A percentile compares a stretch with the other conserved stretches of the same genome.
These are phyloP conservation scores for Boletus rex-veris DNA, from an alignment of 768 basidiomycete genomes.

Conservation along the genomic window DNA sequence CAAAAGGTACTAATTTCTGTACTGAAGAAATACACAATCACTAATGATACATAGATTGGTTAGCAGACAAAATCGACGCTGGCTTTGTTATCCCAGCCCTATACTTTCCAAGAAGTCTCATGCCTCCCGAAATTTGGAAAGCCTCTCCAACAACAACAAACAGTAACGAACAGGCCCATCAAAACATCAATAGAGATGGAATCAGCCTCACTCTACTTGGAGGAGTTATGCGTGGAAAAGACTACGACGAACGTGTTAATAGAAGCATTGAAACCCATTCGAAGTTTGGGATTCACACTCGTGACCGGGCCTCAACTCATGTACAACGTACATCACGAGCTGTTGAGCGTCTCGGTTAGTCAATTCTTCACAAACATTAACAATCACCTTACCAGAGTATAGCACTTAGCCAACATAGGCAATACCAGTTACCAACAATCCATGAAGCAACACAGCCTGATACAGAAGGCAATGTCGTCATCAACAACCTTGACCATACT, in stretches of 20 bases:
- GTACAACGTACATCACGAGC: background rate
- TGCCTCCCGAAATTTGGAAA: background rate
- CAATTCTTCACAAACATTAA: no score
- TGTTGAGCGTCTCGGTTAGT: background rate
- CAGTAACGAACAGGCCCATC: constrained; percentile 9
- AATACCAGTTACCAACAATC: no score
- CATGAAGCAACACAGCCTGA: no score
- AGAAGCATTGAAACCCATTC: background rate
- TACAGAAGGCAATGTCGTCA: no score
- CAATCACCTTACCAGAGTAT: no score
- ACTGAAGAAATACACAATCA: background rate
- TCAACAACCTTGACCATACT: no score
- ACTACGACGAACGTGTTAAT: background rate
- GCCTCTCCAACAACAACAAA: constrained; percentile 11
- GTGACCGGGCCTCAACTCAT: background rate
- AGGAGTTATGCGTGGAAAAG: constrained; percentile 7
- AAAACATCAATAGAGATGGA: constrained; percentile 4
- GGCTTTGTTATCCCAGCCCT: constrained; percentile 1
- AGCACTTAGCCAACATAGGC: no score
- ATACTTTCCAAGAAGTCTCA: constrained; percentile 2
- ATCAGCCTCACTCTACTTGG: constrained; percentile 2
- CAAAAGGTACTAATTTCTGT: background rate
- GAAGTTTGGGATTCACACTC: background rate
- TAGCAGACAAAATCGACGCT: constrained; percentile 1
- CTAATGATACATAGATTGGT: constrained; percentile 2